Evolutionary conservation across 2,329 filamentous ascomycete genomes (phyloP).

Genomic region (Beauveria brongniartii): DNA sequence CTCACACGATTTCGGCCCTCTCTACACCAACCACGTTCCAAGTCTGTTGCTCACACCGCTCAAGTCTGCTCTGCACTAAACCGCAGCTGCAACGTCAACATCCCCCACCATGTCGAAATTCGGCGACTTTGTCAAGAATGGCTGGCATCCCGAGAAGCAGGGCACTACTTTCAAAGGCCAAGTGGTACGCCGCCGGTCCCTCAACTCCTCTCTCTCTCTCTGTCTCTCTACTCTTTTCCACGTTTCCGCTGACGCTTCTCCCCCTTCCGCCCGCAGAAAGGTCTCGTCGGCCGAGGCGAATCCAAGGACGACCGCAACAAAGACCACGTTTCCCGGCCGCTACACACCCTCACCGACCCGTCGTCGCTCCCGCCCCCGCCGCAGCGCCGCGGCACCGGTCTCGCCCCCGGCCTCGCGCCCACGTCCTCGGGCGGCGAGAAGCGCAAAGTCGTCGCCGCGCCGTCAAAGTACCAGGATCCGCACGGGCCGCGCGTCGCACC

Average conservation of each 20-base stretch:
- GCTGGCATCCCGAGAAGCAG: slow-evolving; percentile 44
- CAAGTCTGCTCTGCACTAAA: too few relatives aligned
- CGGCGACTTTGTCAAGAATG: slow-evolving; percentile 41
- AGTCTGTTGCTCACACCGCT: neutral
- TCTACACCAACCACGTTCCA: too few relatives aligned
- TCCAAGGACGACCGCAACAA: slow-evolving; percentile 20
- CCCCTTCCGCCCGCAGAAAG: slow-evolving; percentile 28
- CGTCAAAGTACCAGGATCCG: slow-evolving; percentile 28
- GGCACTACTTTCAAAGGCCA: slow-evolving; percentile 33
- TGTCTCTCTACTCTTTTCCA: neutral
- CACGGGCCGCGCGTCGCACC: slow-evolving; percentile 15
- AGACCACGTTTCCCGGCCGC: slow-evolving; percentile 45
- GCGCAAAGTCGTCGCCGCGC: slow-evolving; percentile 22
- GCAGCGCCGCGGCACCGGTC: slow-evolving; percentile 42
- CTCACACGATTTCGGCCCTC: too few relatives aligned
- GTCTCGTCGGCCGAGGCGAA: slow-evolving; percentile 36
- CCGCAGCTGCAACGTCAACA: slow-evolving; percentile 16
- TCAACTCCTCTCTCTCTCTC: neutral
- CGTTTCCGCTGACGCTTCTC: neutral
- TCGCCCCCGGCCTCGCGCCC: slow-evolving; percentile 18
- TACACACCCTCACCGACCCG: slow-evolving; percentile 67
- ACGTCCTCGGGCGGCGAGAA: slow-evolving; percentile 12
- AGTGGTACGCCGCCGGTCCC: slow-evolving; percentile 31
- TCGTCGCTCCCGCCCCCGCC: slow-evolving; percentile 73
- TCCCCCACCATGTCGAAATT: slow-evolving; percentile 30